Base-by-base conservation (phyloP, 176 grass and related monocot genomes). In the Stipa capillata region DNA sequence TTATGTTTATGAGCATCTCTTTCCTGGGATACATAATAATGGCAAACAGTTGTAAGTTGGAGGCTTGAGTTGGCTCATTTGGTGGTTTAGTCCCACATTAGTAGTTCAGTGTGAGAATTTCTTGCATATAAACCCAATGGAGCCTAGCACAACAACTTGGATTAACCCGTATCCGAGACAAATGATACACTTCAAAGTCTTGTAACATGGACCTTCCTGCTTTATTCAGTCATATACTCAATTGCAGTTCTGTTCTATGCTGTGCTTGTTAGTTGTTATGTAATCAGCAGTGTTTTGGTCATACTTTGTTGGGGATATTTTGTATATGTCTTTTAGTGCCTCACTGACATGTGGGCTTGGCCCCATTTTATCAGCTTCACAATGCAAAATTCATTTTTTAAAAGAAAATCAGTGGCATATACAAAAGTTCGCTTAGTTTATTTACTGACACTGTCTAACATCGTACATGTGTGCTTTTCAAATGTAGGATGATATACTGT, bases 401-500 rank as follows among this genome's bases (percentile, higher is more conserved):
- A 37, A 64, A 60, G 29, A n/a, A 25, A 17, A 23, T 69, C 25
- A 43, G 0, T 52, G 74, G 24, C 43, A 37, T 55, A 21, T 61
- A 11, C 40, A 41, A 27, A 44, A 54, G 37, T 47, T n/a, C n/a
- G n/a, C 18, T 78, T 58, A 40, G 4, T 50, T 55, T 52, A 65
- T 61, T 58, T 67, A 48, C 9, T 89, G 43, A 72, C 66, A 42
- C 17, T 63, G 55, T 50, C 43, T 81, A 53, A 65, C 21, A 23
- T 78, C 72, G 49, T 16, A 44, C 4, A 33, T 68, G 31, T 49
- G 35, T 79, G 69, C 59, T 89, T 77, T 79, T 83, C 20, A 53
- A 74, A 77, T 91, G 73, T 76, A 98, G 95, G 95, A 98, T 78
- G 80, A 80, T 57, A 85, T 94, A 87, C 82, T 98, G 67, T 86